Base-by-base conservation (phyloP, 2,329 filamentous ascomycete genomes). In the Exserohilum turcica region DNA sequence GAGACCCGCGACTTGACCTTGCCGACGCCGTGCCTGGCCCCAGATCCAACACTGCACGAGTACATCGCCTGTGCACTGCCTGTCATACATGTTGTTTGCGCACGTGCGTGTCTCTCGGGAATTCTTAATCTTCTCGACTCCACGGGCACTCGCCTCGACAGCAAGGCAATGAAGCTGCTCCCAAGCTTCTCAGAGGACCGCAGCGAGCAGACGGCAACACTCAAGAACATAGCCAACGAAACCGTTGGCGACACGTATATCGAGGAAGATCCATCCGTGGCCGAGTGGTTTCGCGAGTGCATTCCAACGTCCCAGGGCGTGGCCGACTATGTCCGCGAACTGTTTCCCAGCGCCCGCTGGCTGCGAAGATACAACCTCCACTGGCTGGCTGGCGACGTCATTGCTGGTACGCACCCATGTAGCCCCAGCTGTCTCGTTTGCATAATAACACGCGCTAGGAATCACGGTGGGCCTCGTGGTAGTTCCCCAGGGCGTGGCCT, bases 401-500 rank as follows among this genome's bases (percentile, higher is more conserved):
- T 72, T 43, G 69, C 69, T 24, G 69, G 69, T 70, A 52, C 49
- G 56, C 43, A 21, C n/a, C 21, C 3, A 18, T 8, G 13, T 8
- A 4, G 28, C 2, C 2, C n/a, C 12, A 19, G 5, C 3, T 18
- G 6, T 35, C 21, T 3, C 15, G 5, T 10, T 13, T 33, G 27
- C 7, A 29, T 18, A 6, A 47, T 54, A 36, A 44, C 12, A n/a
- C n/a, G 8, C 13, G 6, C 3, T 24, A 68, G 60, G 66, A 10
- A 37, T 89, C 59, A 90, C 87, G 2, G 85, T 89, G 39, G 89
- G 88, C 28, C 81, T 87, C 39, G 88, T 91, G 24, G 92, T 97
- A 21, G 90, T 97, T 10, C 92, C 92, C 5, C 92, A 97, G 71
- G 88, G 90, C 60, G 97, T 97, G 92, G 92, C 92, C 0, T 97